phyloP scores from a whole-genome alignment of 345 rosid genomes.

The Murraya paniculata region DNA sequence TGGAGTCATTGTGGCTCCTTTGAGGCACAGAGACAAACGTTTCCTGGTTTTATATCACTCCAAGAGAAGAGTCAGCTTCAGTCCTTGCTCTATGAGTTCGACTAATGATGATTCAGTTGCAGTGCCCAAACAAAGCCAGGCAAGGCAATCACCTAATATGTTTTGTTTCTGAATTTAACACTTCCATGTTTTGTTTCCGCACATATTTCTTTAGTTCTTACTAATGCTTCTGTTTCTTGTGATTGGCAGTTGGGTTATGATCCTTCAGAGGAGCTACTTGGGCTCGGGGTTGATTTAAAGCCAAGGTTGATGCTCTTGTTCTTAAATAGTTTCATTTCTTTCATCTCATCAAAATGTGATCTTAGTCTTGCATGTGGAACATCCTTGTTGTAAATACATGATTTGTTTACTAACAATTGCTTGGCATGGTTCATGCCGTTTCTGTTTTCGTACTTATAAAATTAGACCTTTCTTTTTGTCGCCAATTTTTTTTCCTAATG shows the following conservation, averaged over 20 bases:
- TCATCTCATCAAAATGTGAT: neutral
- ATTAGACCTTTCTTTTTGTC: neutral
- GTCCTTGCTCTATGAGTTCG: conserved; percentile 35
- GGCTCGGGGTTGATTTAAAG: conserved; percentile 56
- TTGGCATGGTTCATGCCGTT: neutral
- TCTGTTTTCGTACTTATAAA: neutral
- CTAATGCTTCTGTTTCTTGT: conserved; percentile 9
- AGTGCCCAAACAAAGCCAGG: conserved; percentile 44
- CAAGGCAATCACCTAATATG: conserved; percentile 3
- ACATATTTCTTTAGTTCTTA: neutral
- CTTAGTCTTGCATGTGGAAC: neutral
- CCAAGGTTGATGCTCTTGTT: conserved; percentile 41
- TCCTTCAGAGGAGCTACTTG: conserved; percentile 75
- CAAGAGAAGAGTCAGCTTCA: conserved; percentile 29
- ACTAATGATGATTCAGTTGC: conserved; percentile 36
- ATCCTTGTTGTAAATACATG: neutral
- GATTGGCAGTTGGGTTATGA: conserved; percentile 61
- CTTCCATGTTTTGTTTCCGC: neutral
- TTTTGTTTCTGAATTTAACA: conserved; percentile 3
- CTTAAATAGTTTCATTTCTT: neutral
- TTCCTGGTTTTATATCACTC: conserved; percentile 16
- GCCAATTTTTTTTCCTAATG: neutral
- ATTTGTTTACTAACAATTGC: neutral
- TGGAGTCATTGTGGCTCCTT: conserved; percentile 33
- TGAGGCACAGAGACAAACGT: conserved; percentile 25